phyloP scores from a whole-genome alignment of 495 filamentous ascomycete genomes.

The Penicillium crystallinum region DNA sequence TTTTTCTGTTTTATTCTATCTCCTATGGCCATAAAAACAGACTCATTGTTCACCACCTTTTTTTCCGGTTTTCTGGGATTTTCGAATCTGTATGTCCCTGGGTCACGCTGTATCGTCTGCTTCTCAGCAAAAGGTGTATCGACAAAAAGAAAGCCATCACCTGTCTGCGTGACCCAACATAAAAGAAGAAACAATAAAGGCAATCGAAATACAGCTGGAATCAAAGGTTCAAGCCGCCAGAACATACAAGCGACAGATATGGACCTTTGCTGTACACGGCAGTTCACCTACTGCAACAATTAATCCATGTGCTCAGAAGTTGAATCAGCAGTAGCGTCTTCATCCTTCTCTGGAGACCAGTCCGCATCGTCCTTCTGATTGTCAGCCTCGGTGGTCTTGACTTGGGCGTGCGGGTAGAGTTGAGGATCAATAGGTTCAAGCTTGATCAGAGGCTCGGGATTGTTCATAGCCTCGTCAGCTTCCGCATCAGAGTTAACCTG shows the following conservation, averaged over 20 bases:
- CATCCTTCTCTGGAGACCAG: not conserved
- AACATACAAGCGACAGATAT: not conserved
- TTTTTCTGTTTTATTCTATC: too few relatives aligned
- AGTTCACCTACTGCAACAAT: not conserved
- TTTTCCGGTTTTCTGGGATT: not conserved
- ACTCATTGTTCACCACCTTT: not conserved
- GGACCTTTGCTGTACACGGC: not conserved
- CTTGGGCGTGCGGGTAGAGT: not conserved
- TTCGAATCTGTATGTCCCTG: not conserved
- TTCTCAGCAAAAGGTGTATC: not conserved
- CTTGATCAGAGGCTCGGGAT: not conserved
- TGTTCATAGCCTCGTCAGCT: not conserved
- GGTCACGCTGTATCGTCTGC: not conserved
- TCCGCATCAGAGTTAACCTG: not conserved
- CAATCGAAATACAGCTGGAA: not conserved
- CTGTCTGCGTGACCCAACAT: not conserved
- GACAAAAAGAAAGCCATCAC: not conserved
- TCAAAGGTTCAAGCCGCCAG: not conserved
- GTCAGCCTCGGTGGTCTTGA: not conserved
- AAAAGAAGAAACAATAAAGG: not conserved
- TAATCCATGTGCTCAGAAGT: not conserved
- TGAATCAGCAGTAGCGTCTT: not conserved
- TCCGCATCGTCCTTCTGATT: not conserved
- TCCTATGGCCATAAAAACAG: not conserved
- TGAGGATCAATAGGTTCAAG: not conserved